Evolutionary conservation across 2,329 filamentous ascomycete genomes (phyloP).

Genomic region (Aureobasidium musti): DNA sequence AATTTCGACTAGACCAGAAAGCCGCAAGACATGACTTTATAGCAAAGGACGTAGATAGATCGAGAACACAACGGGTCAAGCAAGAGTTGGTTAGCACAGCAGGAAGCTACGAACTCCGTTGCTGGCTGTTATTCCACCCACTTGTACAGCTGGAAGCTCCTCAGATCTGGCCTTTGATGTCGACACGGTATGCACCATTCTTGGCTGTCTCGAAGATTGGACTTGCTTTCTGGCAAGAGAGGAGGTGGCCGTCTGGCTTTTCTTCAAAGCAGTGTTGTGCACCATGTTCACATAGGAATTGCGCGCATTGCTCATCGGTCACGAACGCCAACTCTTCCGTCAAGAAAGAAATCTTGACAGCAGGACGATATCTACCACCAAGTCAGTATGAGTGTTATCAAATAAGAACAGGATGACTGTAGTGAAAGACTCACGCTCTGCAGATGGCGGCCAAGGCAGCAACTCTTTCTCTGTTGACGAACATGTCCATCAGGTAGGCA

Average conservation of each 20-base stretch:
- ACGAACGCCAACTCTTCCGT: conserved; percentile 97
- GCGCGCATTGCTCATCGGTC: conserved; percentile 69
- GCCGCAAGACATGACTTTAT: background rate
- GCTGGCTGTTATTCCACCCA: background rate
- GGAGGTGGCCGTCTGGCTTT: conserved; percentile 64
- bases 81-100: background rate
- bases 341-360: conserved; percentile 85
- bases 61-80: background rate
- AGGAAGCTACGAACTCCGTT: conserved; percentile 29
- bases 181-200: conserved; percentile 78
- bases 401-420: background rate
- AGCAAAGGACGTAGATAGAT: background rate
- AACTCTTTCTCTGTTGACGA: conserved; percentile 89
- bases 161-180: conserved; percentile 97
- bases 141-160: conserved; percentile 60
- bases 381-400: conserved; percentile 42
- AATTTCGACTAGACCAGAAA: background rate
- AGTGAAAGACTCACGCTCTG: conserved; percentile 72
- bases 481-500: conserved; percentile 99
- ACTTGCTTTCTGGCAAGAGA: conserved; percentile 73
- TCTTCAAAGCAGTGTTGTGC: conserved; percentile 77
- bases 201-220: conserved; percentile 73
- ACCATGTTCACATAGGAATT: conserved; percentile 82
- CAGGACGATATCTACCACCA: conserved; percentile 77
- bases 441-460: conserved; percentile 88